Percentiles rank a stretch among this genome's conserved stretches.
Evolutionary conservation across 1,139 yeast genomes (phyloP).

Genomic region (Magnusiomyces sp.): DNA sequence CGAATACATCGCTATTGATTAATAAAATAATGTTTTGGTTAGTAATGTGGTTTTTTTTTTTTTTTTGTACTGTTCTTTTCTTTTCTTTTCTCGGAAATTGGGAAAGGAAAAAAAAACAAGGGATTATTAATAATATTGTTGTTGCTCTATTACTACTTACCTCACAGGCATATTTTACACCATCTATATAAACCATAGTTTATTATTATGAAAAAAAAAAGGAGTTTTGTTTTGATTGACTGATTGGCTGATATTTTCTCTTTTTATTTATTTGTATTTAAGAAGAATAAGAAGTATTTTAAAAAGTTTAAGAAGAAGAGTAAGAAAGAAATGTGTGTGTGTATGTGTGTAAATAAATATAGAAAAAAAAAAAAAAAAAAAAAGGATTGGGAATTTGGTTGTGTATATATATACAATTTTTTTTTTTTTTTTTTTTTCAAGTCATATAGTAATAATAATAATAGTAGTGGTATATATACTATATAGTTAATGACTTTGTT

Average conservation of each 20-base stretch:
- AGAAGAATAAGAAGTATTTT: not conserved
- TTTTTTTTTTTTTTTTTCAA: not conserved
- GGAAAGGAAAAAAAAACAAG: not conserved
- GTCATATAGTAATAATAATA: not conserved
- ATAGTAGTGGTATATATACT: not conserved
- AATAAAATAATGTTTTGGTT: constrained; percentile 22
- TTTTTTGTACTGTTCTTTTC: not conserved
- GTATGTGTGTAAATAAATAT: too few relatives aligned
- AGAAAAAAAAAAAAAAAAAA: constrained; percentile 3
- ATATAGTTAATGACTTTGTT: not conserved
- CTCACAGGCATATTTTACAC: constrained; percentile 92
- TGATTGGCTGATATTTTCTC: not conserved
- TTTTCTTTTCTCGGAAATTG: not conserved
- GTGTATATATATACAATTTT: not conserved
- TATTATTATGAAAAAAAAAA: too few relatives aligned
- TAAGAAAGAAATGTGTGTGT: not conserved
- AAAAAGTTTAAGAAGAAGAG: not conserved
- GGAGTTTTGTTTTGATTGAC: not conserved
- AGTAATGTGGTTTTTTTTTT: not conserved
- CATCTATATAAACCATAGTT: constrained; percentile 77
- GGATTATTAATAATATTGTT: too few relatives aligned
- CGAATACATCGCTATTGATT: constrained; percentile 80
- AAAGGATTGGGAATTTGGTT: not conserved
- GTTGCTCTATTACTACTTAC: constrained; percentile 5
- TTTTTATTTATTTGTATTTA: not conserved